phyloP scores from a whole-genome alignment of 2,329 filamentous ascomycete species.

The Leptographium galeiforme region DNA sequence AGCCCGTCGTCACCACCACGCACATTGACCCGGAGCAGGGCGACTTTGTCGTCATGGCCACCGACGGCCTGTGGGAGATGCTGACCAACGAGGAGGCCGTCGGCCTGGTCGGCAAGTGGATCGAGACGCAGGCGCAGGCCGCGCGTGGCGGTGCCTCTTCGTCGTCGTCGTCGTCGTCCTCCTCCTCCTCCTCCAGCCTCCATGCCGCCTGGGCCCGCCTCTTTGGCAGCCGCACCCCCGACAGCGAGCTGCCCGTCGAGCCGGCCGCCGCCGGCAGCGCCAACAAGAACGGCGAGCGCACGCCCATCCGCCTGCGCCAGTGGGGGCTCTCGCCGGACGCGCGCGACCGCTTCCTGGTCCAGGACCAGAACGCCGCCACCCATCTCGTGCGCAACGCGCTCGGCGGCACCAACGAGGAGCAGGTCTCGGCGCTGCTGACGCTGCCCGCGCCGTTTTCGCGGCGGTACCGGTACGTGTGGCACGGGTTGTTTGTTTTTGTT shows the following conservation, averaged over 20 bases:
- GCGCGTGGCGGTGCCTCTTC: neutral
- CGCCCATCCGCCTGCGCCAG: constrained; percentile 78
- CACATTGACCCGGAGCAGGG: constrained; percentile 79
- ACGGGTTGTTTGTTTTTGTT: neutral
- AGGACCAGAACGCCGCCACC: constrained; percentile 92
- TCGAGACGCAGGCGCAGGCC: constrained; percentile 55
- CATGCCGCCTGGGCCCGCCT: constrained; percentile 54
- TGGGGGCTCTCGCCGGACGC: constrained; percentile 70
- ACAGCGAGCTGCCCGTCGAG: constrained; percentile 61
- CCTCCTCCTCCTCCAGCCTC: constrained; percentile 16
- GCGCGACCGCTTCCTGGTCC: constrained; percentile 75
- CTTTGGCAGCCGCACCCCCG: constrained; percentile 23
- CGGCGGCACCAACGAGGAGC: constrained; percentile 84
- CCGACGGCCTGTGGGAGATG: constrained; percentile 98
- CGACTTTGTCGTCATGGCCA: constrained; percentile 93
- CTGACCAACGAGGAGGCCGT: constrained; percentile 96
- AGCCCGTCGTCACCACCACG: constrained; percentile 87
- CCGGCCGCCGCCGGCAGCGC: constrained; percentile 26
- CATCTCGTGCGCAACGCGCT: constrained; percentile 92
- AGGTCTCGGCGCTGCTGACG: constrained; percentile 83
- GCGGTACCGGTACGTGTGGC: constrained; percentile 59
- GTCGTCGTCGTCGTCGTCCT: too few species aligned
- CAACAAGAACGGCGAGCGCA: constrained; percentile 57
- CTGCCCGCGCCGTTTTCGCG: constrained; percentile 83
- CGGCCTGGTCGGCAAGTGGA: constrained; percentile 90